Base-by-base conservation (phyloP, 1,139 yeast species). In the Zygoascus hellenicus region DNA sequence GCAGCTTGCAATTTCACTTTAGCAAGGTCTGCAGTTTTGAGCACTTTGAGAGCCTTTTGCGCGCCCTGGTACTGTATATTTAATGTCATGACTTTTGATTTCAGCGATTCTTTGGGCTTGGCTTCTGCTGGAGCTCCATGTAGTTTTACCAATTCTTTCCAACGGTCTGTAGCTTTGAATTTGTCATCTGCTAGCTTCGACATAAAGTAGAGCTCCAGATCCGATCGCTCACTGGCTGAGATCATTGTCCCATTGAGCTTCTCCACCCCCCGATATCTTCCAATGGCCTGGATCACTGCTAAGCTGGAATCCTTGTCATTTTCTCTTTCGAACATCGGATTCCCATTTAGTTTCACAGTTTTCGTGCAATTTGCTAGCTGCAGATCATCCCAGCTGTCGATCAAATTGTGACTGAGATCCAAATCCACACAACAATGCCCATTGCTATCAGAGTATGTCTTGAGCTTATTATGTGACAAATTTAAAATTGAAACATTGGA, bases 161-260 rank as follows among this genome's bases (percentile, higher is more conserved):
- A 72, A 3, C 67, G 52, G 15, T 42, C 9, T 34, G 62, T 47
- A 22, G 50, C 45, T 1, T 51, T 47, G 47, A 68, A 58, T 48
- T 67, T 70, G 1, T 49, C 46, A 38, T 66, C 59, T 7, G 58
- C 54, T 0, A 82, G 79, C 53, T 73, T 72, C 1, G 81, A 72
- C 31, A 83, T 69, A 54, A 83, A 81, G 57, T 76, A 86, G 3
- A 85, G 61, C 58, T 87, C 95, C 0, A 86, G 82, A 53, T 82
- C 84, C 2, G 53, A 54, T 28, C 88, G 70, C 48, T 81, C 84
- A 1, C 66, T 71, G 0, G 49, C 49, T 1, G 68, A 59, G 6
- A 86, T 64, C 0, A 44, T 43, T 1, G 78, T 71, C 0, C 95
- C 95, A 56, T 88, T 80, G 14, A 88, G 62, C 19, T 66, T 66